Conservation (phyloP, 805 yeast species). For the Candida pseudofarinosa region DNA sequence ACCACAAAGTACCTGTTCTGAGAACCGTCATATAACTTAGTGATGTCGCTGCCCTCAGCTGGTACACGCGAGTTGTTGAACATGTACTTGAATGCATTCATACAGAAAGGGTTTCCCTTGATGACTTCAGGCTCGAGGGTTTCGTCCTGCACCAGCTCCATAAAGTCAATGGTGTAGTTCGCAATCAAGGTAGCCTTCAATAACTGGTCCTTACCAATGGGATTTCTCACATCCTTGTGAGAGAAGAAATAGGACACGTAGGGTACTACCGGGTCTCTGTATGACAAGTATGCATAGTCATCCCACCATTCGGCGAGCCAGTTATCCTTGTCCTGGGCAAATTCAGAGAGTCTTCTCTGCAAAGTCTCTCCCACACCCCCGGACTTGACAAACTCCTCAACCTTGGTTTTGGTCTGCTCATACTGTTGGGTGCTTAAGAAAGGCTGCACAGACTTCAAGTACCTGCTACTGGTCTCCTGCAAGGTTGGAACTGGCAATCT, state of each 20-base stretch:
- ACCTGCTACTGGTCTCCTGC: slow-evolving; percentile 62
- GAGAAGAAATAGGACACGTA: slow-evolving; percentile 87
- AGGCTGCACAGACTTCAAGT: slow-evolving; percentile 72
- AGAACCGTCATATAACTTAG: slow-evolving; percentile 46
- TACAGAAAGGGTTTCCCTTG: slow-evolving; percentile 81
- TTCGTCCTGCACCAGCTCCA: slow-evolving; percentile 62
- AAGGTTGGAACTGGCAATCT: slow-evolving; percentile 84
- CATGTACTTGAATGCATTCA: slow-evolving; percentile 90
- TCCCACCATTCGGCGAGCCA: slow-evolving; percentile 96
- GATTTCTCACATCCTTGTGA: slow-evolving; percentile 64
- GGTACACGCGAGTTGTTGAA: slow-evolving; percentile 88
- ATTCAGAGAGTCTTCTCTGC: slow-evolving; percentile 59
- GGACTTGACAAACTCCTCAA: slow-evolving; percentile 59
- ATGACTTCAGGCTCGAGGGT: slow-evolving; percentile 76
- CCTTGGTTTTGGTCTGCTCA: slow-evolving; percentile 47
- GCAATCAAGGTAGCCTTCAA: slow-evolving; percentile 74
- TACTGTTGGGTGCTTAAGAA: slow-evolving; percentile 50
- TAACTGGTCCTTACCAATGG: slow-evolving; percentile 59
- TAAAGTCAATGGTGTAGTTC: slow-evolving; percentile 63
- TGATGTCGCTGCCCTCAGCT: slow-evolving; percentile 57
- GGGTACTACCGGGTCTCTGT: slow-evolving; percentile 93
- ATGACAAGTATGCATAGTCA: slow-evolving; percentile 83
- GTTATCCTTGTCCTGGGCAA: slow-evolving; percentile 64
- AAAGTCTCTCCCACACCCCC: slow-evolving; percentile 64
- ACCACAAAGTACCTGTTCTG: slow-evolving; percentile 68